Base-by-base conservation (phyloP, 257 asterid genomes). In the Echium plantagineum region DNA sequence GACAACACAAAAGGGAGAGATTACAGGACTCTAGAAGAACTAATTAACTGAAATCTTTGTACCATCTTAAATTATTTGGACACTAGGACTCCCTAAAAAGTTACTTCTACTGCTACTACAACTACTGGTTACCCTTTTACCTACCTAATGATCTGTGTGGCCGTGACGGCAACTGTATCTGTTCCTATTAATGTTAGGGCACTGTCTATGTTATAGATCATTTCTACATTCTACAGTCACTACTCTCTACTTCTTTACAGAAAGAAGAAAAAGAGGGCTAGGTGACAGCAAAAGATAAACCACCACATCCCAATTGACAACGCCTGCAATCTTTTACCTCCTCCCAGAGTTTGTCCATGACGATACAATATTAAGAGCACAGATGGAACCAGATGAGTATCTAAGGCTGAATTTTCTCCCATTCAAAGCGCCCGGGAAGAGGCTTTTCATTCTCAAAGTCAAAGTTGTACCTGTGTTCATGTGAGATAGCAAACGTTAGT, bases 171-270 rank as follows among this genome's bases (percentile, higher is more conserved):
- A 55, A 15, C 67, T 66, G 65, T 71, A 8, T 35, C 46, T 10
- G 49, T 42, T 42, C 46, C 12, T 31, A 3, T 42, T 42, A 42
- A 42, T 42, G 49, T 42, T 42, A 42, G 6, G 6, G 46, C 71
- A 58, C 66, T 75, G 71, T 61, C 20, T 60, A 75, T 66, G 76
- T 75, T 75, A 75, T 77, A 75, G 80, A 71, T 71, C 80, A 75
- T 67, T 75, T 67, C 71, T 70, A 71, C 71, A 66, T 57, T 38
- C 32, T 64, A 42, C 72, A 63, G 59, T 60, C 59, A 61, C 57
- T 64, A 62, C 64, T 66, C 69, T 69, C 59, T 15, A 42, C 52
- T 30, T 64, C 70, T 71, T 67, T 70, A 71, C 71, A 70, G 71
- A 71, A 61, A 49, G 58, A 48, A 10, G 63, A 65, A 56, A 57